Conservation (phyloP, 345 rosid species). For the Arabis alpina region DNA sequence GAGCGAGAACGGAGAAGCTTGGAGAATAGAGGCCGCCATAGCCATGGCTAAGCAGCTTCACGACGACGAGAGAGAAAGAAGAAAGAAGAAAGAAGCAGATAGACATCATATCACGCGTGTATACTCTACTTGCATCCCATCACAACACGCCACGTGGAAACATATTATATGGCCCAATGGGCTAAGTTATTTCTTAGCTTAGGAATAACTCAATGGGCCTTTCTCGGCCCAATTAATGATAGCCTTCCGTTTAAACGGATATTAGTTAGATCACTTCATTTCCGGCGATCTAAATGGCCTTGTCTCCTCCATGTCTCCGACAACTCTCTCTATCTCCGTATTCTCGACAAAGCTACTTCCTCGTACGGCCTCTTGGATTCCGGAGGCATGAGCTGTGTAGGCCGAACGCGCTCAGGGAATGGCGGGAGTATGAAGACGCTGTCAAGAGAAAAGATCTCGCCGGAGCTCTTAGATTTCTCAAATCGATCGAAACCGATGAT, state of each 20-base stretch:
- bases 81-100: background rate
- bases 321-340: conserved; percentile 13
- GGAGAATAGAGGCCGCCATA: conserved; percentile 42
- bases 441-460: conserved; percentile 84
- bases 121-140: conserved; percentile 20
- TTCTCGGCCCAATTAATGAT: background rate
- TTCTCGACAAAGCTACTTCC: conserved; percentile 10
- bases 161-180: too few relatives aligned
- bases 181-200: too few relatives aligned
- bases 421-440: conserved; percentile 91
- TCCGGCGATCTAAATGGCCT: conserved; percentile 24
- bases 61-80: conserved; percentile 17
- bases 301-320: conserved; percentile 28
- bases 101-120: background rate
- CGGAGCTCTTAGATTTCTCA: conserved; percentile 78
- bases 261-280: too few relatives aligned
- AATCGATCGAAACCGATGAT: conserved; percentile 47
- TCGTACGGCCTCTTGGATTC: background rate
- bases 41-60: conserved; percentile 30
- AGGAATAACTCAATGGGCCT: background rate
- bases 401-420: conserved; percentile 63
- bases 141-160: background rate
- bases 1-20: conserved; percentile 30
- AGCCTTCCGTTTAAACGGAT: background rate
- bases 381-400: conserved; percentile 18